phyloP scores from a whole-genome alignment of 768 basidiomycete species.

The Lentinula detonsa region DNA sequence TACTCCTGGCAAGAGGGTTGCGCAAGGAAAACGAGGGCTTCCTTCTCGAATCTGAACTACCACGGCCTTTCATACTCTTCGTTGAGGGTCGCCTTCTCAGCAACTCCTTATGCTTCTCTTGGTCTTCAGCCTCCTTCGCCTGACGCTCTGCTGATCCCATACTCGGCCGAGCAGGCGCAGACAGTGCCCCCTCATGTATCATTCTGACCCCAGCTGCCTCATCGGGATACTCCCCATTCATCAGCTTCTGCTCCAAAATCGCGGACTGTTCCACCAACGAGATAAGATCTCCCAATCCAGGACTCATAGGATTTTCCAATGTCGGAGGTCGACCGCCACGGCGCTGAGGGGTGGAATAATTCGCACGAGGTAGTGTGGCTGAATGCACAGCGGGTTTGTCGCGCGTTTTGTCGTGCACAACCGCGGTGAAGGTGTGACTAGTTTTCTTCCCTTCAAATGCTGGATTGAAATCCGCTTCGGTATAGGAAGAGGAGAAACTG shows the following conservation, averaged over 20 bases:
- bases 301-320: slow-evolving; percentile 29
- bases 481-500: background rate
- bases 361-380: slow-evolving; percentile 15
- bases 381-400: slow-evolving; percentile 25
- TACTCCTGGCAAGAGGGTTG: slow-evolving; percentile 14
- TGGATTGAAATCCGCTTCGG: background rate
- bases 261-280: slow-evolving; percentile 53
- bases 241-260: slow-evolving; percentile 47
- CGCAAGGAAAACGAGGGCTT: slow-evolving; percentile 8
- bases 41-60: background rate
- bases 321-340: slow-evolving; percentile 23
- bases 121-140: background rate
- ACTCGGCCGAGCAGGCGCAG: background rate
- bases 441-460: slow-evolving; percentile 6
- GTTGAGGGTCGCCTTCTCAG: background rate
- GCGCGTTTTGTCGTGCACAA: slow-evolving; percentile 51
- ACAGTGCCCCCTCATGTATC: slow-evolving; percentile 8
- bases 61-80: slow-evolving; percentile 2
- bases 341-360: slow-evolving; percentile 18
- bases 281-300: slow-evolving; percentile 47
- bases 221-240: slow-evolving; percentile 39
- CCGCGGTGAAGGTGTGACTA: slow-evolving; percentile 40
- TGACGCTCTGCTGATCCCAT: slow-evolving; percentile 6
- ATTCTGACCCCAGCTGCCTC: slow-evolving; percentile 16
- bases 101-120: background rate